Conservation (phyloP, 768 basidiomycete species). For the Cystofilobasidium bisporidii region DNA sequence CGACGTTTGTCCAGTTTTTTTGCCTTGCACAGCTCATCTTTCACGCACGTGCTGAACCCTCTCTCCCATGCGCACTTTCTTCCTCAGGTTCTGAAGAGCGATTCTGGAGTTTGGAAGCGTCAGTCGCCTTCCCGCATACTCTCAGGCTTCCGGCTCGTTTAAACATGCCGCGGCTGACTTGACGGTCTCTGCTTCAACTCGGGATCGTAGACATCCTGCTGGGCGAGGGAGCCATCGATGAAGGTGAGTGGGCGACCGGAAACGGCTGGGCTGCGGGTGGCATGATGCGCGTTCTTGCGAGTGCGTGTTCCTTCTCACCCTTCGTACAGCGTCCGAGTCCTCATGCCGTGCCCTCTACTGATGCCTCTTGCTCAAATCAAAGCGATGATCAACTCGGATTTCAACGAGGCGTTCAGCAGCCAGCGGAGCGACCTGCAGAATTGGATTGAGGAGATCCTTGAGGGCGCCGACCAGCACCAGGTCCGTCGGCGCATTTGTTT, state of each 20-base stretch:
- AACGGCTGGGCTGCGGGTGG: constrained; percentile 86
- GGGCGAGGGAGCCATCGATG: constrained; percentile 21
- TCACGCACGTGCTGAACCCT: neutral
- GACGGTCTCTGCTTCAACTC: neutral
- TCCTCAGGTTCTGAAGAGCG: constrained; percentile 20
- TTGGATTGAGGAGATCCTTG: constrained; percentile 36
- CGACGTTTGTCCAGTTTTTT: neutral
- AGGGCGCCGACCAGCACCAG: constrained; percentile 26
- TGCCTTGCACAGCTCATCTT: constrained; percentile 49
- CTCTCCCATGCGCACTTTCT: neutral
- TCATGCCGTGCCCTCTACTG: neutral
- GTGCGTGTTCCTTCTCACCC: neutral
- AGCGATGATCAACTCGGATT: constrained; percentile 42
- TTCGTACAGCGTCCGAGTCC: no score
- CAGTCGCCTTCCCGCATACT: neutral
- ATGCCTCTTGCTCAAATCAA: neutral
- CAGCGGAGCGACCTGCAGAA: constrained; percentile 33
- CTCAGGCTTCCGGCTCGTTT: no score
- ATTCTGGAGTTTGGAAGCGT: constrained; percentile 55
- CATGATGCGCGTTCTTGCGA: constrained; percentile 70
- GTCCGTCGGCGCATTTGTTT: neutral
- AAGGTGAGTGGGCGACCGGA: constrained; percentile 46
- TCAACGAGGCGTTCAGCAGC: constrained; percentile 31
- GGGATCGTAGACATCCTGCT: constrained; percentile 51
- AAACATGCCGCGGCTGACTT: neutral